Evolutionary conservation across 2,329 filamentous ascomycete genomes (phyloP), one percentile per base, ranked within the genome.

Genomic region (Falciphora oryzae): DNA sequence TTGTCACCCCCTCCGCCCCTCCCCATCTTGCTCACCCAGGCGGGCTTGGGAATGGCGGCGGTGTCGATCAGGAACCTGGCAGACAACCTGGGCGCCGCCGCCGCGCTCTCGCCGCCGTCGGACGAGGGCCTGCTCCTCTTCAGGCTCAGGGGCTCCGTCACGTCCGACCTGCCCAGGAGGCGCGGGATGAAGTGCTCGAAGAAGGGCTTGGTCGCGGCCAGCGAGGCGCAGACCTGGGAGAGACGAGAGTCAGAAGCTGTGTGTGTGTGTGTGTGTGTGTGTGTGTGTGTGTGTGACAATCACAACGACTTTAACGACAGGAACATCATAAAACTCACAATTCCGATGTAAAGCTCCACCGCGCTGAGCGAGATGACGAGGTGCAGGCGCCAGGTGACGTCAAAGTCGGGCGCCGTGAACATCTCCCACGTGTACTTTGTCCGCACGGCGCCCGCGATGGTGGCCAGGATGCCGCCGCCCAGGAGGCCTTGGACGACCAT

Each of bases 391-490:
- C 77, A 79, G 11, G 74, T 75, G 61, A 69, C 66, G 66, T 80
- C 77, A 44, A 69, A 68, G 31, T 72, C 65, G 28, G 66, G 59
- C 2, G 67, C 67, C n/a, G 69, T 70, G 6, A 68, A 71, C 31
- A 75, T 67, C 16, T 68, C 29, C 65, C 71, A 77, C 10, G 74
- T 75, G 61, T 74, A 76, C 66, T 76, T 76, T 2, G 74, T 79
- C 22, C 78, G 72, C 8, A 72, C 71, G 5, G 74, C 71, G 1
- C 78, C 78, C 7, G 75, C 75, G 32, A 73, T 71, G 61, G 74
- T 77, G 67, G 82, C 81, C 14, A 84, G 64, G n/a, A 80, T 75
- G 27, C 83, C 83, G 22, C 83, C 73, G 13, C 77, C 79, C 64
- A 86, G 83, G 13, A 85, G 78, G 7, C 78, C 68, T 1, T 76